Base-by-base conservation (phyloP, 2,329 filamentous ascomycete genomes). In the Aspergillus bombycis region DNA sequence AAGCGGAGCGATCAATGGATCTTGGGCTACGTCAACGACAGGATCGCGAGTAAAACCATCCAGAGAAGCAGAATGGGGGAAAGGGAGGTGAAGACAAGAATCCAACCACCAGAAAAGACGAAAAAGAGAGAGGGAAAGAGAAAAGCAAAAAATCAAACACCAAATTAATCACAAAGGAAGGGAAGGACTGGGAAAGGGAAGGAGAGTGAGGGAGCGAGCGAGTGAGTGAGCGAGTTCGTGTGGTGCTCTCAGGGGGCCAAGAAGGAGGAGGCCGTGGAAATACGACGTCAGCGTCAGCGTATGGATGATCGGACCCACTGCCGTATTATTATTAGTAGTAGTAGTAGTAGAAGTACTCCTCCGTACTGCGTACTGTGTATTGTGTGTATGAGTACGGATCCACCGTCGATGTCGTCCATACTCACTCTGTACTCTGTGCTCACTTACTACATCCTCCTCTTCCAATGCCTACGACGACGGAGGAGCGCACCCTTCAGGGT, bases 21-120 rank as follows among this genome's bases (percentile, higher is more conserved):
- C 26, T 26, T 16, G 45, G 67, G 63, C 66, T 65, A 74, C 69
- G 69, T 71, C 72, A 72, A 73, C 68, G 67, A 73, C 69, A 70
- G 66, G 72, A 75, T 67, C 71, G 65, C 69, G 67, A 70, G 58
- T 36, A 36, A 53, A 64, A 63, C 55, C 67, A 68, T 68, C 23
- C 34, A 50, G 57, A 58, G 36, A 14, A 26, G 21, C 21, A 48
- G 60, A 63, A 41, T 56, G 36, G 58, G 52, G 60, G 26, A 41
- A 61, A 21, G 55, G 57, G 30, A 50, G 36, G 36, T n/a, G 36
- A 41, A 19, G 36, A 41, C 36, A 41, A 19, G 14, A 41, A 14
- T 19, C 19, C 36, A 41, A 41, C 36, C 36, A 41, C 58, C 21
- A n/a, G 38, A 36, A 34, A 41, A 28, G 12, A 21, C 14, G 38